These are phyloP conservation scores for Colletotrichum navitas DNA, from an alignment of 2,329 filamentous ascomycete species.

Conservation along the genomic window DNA sequence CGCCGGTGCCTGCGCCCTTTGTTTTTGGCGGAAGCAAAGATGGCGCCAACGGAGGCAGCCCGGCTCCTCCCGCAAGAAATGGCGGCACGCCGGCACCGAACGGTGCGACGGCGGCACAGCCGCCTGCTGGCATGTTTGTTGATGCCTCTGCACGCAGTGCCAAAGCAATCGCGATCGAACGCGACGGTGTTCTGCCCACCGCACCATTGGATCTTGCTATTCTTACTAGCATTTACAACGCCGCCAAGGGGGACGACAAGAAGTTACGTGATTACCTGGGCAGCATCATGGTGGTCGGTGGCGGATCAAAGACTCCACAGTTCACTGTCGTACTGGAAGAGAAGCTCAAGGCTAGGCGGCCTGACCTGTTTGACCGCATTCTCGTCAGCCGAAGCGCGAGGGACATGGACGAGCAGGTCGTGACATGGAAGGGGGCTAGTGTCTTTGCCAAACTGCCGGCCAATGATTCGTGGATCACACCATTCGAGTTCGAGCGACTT, in stretches of 20 bases:
- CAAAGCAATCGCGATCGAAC: conserved; percentile 72
- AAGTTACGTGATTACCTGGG: conserved; percentile 91
- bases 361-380: conserved; percentile 71
- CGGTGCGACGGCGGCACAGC: conserved; percentile 49
- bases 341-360: conserved; percentile 75
- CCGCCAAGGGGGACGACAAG: conserved; percentile 89
- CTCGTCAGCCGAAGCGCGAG: conserved; percentile 79
- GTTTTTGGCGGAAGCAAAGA: conserved; percentile 67
- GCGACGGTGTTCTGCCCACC: conserved; percentile 84
- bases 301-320: conserved; percentile 83
- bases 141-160: conserved; percentile 65
- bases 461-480: conserved; percentile 95
- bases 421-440: conserved; percentile 97
- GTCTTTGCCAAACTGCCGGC: conserved; percentile 93
- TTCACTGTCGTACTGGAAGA: conserved; percentile 89
- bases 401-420: conserved; percentile 97
- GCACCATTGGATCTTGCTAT: conserved; percentile 91
- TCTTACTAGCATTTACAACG: conserved; percentile 88
- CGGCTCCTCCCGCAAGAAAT: conserved; percentile 64
- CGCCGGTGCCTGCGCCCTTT: conserved; percentile 70
- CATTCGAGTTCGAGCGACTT: conserved; percentile 87
- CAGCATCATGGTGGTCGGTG: conserved; percentile 91
- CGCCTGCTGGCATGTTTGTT: conserved; percentile 61
- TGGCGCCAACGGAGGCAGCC: conserved; percentile 61
- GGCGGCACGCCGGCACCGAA: conserved; percentile 58